phyloP scores from a whole-genome alignment of 495 filamentous ascomycete species.

The Lindgomyces ingoldianus region DNA sequence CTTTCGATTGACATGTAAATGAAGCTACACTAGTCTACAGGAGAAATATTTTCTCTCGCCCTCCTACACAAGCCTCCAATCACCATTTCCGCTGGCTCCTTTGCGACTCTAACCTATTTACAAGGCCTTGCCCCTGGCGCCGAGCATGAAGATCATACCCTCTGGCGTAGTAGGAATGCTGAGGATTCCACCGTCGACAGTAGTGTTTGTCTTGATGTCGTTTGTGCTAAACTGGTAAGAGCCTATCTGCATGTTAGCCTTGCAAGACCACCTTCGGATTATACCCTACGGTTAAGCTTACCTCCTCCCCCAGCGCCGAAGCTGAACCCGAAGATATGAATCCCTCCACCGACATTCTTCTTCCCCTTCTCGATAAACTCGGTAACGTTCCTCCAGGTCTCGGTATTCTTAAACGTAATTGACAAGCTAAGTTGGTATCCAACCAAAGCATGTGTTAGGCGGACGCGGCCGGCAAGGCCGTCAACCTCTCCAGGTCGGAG shows the following conservation, averaged over 20 bases:
- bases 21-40: too few relatives aligned
- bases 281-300: too few relatives aligned
- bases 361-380: constrained; percentile 17
- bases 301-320: constrained; percentile 11
- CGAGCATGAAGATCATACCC: constrained; percentile 11
- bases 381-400: constrained; percentile 19
- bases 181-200: constrained; percentile 7
- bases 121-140: neutral
- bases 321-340: constrained; percentile 16
- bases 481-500: constrained; percentile 9
- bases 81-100: neutral
- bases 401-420: constrained; percentile 3
- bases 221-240: neutral
- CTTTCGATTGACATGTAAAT: too few relatives aligned
- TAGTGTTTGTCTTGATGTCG: constrained; percentile 11
- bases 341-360: constrained; percentile 2
- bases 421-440: constrained; percentile 3
- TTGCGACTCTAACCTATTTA: neutral
- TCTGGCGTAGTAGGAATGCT: constrained; percentile 10
- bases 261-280: too few relatives aligned
- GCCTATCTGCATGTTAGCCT: too few relatives aligned
- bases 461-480: constrained; percentile 4
- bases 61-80: too few relatives aligned
- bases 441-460: constrained; percentile 11
- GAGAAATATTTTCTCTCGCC: neutral